Evolutionary conservation across 768 basidiomycete species (phyloP).

Genomic region (Lactarius psammicola): DNA sequence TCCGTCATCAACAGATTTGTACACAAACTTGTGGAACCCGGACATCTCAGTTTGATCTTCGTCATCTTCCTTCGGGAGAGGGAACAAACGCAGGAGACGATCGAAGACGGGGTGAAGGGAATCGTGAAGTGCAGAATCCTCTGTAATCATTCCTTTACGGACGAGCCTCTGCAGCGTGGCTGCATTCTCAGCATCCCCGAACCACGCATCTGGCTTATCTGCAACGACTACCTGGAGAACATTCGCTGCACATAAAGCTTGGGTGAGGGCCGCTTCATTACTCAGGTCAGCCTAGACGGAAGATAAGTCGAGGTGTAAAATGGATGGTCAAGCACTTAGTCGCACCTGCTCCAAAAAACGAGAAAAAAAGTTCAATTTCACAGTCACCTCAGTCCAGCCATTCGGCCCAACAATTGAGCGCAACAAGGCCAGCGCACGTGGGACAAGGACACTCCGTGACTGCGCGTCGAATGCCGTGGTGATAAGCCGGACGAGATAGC

Average conservation of each 20-base stretch:
- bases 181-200: slow-evolving; percentile 57
- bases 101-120: slow-evolving; percentile 81
- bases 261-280: slow-evolving; percentile 58
- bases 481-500: slow-evolving; percentile 90
- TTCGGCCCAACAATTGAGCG: slow-evolving; percentile 76
- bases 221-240: slow-evolving; percentile 83
- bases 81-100: slow-evolving; percentile 70
- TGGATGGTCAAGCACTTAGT: slow-evolving; percentile 12
- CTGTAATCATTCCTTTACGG: slow-evolving; percentile 80
- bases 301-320: not conserved
- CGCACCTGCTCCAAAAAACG: slow-evolving; percentile 77
- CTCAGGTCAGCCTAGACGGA: slow-evolving; percentile 65
- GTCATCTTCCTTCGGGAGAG: slow-evolving; percentile 75
- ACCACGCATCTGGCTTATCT: slow-evolving; percentile 85
- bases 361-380: slow-evolving; percentile 88
- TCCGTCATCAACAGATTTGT: slow-evolving; percentile 72
- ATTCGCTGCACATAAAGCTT: slow-evolving; percentile 79
- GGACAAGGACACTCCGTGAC: slow-evolving; percentile 46
- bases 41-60: slow-evolving; percentile 62
- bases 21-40: slow-evolving; percentile 77
- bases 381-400: slow-evolving; percentile 89
- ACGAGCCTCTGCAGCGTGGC: slow-evolving; percentile 75
- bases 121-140: slow-evolving; percentile 79
- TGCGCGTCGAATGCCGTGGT: slow-evolving; percentile 63
- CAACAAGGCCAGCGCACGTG: slow-evolving; percentile 64